Conservation (phyloP, 1,139 yeast species). For the Geotrichum europaeum region DNA sequence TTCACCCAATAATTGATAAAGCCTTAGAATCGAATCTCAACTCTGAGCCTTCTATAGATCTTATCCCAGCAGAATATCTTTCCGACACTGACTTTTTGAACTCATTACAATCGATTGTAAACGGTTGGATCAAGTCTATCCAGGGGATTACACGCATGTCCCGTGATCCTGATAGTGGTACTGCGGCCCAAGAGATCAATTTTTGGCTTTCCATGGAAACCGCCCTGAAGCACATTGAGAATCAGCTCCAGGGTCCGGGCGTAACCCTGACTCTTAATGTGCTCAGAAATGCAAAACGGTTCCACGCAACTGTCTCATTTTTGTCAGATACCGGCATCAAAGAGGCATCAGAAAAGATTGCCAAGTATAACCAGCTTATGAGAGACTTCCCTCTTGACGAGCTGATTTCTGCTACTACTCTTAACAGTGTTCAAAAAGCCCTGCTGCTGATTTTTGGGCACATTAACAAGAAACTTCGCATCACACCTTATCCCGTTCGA, state of each 20-base stretch:
- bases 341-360: constrained; percentile 49
- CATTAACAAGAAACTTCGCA: constrained; percentile 52
- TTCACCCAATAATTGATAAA: constrained; percentile 50
- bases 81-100: constrained; percentile 57
- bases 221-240: constrained; percentile 51
- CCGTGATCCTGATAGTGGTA: constrained; percentile 50
- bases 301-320: constrained; percentile 70
- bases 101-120: constrained; percentile 58
- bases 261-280: constrained; percentile 56
- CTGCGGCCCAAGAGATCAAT: constrained; percentile 62
- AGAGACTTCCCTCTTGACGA: constrained; percentile 67
- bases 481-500: constrained; percentile 57
- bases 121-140: constrained; percentile 65
- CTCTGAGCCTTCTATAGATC: constrained; percentile 24
- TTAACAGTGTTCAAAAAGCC: constrained; percentile 44
- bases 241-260: constrained; percentile 52
- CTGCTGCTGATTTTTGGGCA: constrained; percentile 52
- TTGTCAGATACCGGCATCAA: constrained; percentile 65
- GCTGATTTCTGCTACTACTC: constrained; percentile 45
- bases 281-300: constrained; percentile 65
- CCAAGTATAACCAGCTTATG: constrained; percentile 54
- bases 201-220: constrained; percentile 76
- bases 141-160: constrained; percentile 51
- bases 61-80: constrained; percentile 36
- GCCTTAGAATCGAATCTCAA: constrained; percentile 35